phyloP scores from a whole-genome alignment of 2,329 filamentous ascomycete genomes.

The Parastagonospora nodorum region DNA sequence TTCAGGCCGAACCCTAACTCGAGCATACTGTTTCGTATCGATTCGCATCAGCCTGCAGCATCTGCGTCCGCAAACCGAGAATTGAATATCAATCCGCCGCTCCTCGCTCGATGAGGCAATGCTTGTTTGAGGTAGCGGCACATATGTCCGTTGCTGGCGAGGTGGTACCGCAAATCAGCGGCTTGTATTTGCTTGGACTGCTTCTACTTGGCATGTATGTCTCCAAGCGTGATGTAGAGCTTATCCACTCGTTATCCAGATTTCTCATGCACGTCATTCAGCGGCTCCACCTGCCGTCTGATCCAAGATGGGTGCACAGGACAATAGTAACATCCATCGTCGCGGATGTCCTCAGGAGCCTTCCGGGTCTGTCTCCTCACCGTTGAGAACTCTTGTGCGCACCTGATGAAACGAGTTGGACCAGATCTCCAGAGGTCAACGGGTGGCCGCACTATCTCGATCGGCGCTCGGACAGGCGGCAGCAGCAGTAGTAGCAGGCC shows the following conservation, averaged over 20 bases:
- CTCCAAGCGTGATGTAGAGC: background rate
- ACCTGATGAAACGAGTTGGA: slow-evolving; percentile 3
- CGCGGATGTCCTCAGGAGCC: background rate
- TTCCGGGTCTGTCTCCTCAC: slow-evolving; percentile 10
- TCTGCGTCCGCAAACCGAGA: slow-evolving; percentile 2
- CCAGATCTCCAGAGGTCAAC: slow-evolving; percentile 2
- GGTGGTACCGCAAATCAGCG: slow-evolving; percentile 8
- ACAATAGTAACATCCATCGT: slow-evolving; percentile 11
- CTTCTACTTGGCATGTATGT: slow-evolving; percentile 8
- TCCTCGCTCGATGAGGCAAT: background rate
- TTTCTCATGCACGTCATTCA: slow-evolving; percentile 18
- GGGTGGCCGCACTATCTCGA: slow-evolving; percentile 24
- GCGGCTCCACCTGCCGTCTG: slow-evolving; percentile 1
- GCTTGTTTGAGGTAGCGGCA: background rate
- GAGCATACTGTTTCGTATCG: slow-evolving; percentile 3
- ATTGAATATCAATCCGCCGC: background rate
- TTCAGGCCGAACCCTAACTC: background rate
- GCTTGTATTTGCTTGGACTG: background rate
- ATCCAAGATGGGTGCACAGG: slow-evolving; percentile 10
- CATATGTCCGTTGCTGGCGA: background rate
- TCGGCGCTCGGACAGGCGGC: slow-evolving; percentile 3
- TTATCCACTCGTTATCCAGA: slow-evolving; percentile 10
- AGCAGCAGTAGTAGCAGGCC: background rate
- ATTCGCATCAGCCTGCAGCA: slow-evolving; percentile 3
- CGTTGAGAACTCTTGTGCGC: slow-evolving; percentile 6